Evolutionary conservation across 116 monocot species (phyloP).

Genomic region (Iris pallida): DNA sequence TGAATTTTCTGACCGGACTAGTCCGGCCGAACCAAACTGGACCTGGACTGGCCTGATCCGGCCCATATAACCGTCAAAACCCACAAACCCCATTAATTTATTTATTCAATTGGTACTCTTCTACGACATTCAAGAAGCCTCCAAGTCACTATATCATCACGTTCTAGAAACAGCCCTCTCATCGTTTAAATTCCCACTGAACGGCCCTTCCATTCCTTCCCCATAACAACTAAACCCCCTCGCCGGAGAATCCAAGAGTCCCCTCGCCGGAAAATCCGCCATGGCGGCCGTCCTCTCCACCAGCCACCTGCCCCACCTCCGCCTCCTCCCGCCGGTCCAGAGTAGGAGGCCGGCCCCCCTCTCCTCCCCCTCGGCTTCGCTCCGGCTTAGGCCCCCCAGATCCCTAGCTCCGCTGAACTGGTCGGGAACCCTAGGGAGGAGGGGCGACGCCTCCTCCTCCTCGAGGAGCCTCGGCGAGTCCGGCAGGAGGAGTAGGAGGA

Average conservation of each 20-base stretch:
- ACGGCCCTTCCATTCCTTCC: neutral
- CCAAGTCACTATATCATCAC: constrained; percentile 4
- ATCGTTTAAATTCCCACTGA: constrained; percentile 1
- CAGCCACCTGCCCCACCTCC: neutral
- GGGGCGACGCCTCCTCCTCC: neutral
- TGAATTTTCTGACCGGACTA: too few relatives aligned
- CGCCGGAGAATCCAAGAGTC: neutral
- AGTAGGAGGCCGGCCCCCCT: neutral
- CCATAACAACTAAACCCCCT: neutral
- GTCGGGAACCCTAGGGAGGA: constrained; percentile 29
- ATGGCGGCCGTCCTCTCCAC: constrained; percentile 13
- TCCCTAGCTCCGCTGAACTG: constrained; percentile 28
- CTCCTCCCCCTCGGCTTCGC: constrained; percentile 6
- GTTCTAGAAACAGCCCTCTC: constrained; percentile 10
- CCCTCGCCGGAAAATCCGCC: constrained; percentile 8
- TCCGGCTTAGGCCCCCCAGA: neutral
- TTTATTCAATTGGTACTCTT: neutral
- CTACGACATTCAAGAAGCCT: constrained; percentile 17
- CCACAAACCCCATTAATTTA: too few relatives aligned
- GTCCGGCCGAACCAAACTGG: too few relatives aligned
- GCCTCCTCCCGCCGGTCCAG: constrained; percentile 9
- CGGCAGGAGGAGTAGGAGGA: constrained; percentile 6
- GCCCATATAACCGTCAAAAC: too few relatives aligned
- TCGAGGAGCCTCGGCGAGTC: constrained; percentile 16
- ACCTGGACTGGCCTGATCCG: too few relatives aligned